These are phyloP conservation scores for Saturnispora sanitii DNA, from an alignment of 805 yeast genomes.

Conservation along the genomic window DNA sequence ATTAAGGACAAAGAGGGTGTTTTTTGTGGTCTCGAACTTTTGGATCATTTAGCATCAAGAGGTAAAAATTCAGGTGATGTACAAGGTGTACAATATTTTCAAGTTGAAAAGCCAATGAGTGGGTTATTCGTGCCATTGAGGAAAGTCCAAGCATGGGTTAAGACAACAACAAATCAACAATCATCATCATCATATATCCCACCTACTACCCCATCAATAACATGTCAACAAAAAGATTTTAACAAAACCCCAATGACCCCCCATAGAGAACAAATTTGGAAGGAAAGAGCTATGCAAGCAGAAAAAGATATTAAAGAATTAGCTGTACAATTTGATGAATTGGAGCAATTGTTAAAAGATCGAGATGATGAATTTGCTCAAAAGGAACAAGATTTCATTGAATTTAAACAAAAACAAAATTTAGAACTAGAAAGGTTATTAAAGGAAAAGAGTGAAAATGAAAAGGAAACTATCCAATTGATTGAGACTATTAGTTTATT, in stretches of 20 bases:
- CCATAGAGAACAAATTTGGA: too few species aligned
- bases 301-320: constrained; percentile 37
- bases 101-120: constrained; percentile 49
- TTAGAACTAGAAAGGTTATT: too few species aligned
- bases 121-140: constrained; percentile 68
- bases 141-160: constrained; percentile 21
- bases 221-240: too few species aligned
- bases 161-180: too few species aligned
- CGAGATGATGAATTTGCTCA: constrained; percentile 34
- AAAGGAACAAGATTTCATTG: constrained; percentile 38
- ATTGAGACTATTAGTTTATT: constrained; percentile 47
- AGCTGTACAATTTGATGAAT: constrained; percentile 38
- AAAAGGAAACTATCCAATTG: constrained; percentile 48
- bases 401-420: constrained; percentile 37
- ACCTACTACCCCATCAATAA: too few species aligned
- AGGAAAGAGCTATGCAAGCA: too few species aligned
- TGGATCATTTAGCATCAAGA: constrained; percentile 48
- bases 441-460: too few species aligned
- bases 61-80: constrained; percentile 88
- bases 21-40: constrained; percentile 81
- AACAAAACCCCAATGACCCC: too few species aligned
- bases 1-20: constrained; percentile 64
- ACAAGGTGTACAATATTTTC: constrained; percentile 61
- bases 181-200: too few species aligned
- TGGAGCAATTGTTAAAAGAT: constrained; percentile 38